phyloP scores from a whole-genome alignment of 2,329 filamentous ascomycete genomes.

The Colletotrichum theobromicola region DNA sequence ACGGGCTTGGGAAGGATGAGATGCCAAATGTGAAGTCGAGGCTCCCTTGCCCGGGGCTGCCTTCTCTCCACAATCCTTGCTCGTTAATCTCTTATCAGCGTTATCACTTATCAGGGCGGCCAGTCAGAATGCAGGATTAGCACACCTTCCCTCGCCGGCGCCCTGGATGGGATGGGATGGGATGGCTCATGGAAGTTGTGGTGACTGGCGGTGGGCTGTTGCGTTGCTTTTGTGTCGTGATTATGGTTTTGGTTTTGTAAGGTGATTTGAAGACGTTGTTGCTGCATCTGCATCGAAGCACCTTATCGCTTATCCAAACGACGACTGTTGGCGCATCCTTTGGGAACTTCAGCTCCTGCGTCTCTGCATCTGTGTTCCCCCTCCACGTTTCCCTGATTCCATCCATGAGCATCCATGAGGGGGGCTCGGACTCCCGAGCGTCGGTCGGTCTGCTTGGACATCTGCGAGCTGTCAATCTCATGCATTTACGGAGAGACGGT shows the following conservation, averaged over 20 bases:
- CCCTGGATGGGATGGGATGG: background rate
- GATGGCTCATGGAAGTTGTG: background rate
- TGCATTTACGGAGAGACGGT: background rate
- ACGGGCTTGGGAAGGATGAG: background rate
- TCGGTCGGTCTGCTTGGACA: background rate
- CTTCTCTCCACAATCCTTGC: background rate
- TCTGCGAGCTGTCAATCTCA: background rate
- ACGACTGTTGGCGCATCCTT: background rate
- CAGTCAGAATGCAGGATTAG: background rate
- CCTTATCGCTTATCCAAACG: background rate
- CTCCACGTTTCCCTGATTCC: background rate
- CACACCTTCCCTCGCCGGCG: background rate
- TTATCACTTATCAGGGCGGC: background rate
- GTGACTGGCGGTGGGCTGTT: background rate
- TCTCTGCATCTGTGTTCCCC: background rate
- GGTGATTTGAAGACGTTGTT: background rate
- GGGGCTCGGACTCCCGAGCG: background rate
- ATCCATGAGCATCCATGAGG: background rate
- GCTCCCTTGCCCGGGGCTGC: background rate
- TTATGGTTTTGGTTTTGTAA: background rate
- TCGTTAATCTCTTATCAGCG: conserved; percentile 7
- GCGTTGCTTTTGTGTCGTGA: background rate
- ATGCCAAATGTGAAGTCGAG: background rate
- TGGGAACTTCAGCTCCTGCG: background rate
- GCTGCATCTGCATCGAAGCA: background rate